Percentiles rank a stretch among this genome's conserved stretches.
Conservation (phyloP, 2,329 filamentous ascomycete species). For the Fusarium chuoi region DNA sequence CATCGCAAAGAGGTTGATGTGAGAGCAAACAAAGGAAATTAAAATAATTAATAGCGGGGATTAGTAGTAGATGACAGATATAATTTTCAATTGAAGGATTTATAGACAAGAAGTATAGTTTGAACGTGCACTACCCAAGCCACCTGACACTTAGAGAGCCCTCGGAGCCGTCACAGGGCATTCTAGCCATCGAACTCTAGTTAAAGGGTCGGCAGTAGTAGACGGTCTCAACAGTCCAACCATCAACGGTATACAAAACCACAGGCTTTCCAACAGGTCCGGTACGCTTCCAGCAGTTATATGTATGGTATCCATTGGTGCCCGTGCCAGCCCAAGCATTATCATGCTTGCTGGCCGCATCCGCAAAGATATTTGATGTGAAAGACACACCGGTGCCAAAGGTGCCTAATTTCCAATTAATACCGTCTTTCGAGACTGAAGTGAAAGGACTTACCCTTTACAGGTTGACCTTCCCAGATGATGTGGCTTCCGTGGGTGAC, state of each 20-base stretch:
- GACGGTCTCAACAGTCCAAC: not conserved
- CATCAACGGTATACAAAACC: not conserved
- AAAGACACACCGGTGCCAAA: not conserved
- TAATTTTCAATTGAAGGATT: accelerated
- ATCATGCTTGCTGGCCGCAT: not conserved
- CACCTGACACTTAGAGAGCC: no score
- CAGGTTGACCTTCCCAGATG: not conserved
- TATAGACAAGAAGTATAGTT: not conserved
- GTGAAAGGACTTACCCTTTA: not conserved
- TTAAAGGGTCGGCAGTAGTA: not conserved
- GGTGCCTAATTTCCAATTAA: not conserved
- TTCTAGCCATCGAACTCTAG: not conserved
- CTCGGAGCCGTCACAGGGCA: accelerated
- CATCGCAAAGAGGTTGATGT: accelerated
- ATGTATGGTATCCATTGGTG: not conserved
- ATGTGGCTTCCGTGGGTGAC: not conserved
- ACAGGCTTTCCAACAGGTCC: not conserved
- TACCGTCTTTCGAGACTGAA: accelerated
- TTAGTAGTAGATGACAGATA: not conserved
- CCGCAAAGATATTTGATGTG: not conserved
- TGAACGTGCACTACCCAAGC: accelerated
- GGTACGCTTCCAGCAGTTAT: not conserved
- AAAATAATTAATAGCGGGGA: accelerated
- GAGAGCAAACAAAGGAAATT: accelerated
- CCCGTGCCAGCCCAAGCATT: conserved; percentile 4